Conservation (phyloP, 805 yeast species). For the Starmerella davenportii region DNA sequence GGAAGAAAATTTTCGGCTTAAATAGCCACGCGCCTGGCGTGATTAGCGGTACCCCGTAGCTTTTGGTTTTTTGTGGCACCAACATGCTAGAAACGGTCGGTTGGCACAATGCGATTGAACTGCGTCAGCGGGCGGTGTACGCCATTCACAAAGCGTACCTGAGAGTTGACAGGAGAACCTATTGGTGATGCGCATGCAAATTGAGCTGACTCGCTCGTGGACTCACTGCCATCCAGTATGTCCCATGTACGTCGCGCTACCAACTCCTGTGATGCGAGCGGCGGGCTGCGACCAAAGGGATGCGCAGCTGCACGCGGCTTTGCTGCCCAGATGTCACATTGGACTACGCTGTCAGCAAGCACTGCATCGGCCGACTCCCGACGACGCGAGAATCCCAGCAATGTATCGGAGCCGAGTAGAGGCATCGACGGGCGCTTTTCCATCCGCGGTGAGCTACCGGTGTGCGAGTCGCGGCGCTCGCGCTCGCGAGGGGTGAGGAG, state of each 20-base stretch:
- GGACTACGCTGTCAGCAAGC: not conserved
- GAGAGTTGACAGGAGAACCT: not conserved
- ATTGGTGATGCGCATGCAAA: not conserved
- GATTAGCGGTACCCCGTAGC: not conserved
- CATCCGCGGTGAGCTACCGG: not conserved
- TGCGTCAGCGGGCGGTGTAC: not conserved
- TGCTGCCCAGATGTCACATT: not conserved
- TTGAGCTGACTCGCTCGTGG: not conserved
- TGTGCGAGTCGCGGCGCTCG: slow-evolving; percentile 46
- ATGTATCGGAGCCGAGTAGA: not conserved
- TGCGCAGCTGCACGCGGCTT: not conserved
- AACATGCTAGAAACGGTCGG: too few relatives aligned
- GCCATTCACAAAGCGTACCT: not conserved
- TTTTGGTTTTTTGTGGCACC: not conserved
- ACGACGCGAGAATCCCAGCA: not conserved
- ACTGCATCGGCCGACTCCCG: not conserved
- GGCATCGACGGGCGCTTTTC: not conserved
- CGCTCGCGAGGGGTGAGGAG: slow-evolving; percentile 67
- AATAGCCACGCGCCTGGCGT: too few relatives aligned
- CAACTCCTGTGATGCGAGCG: not conserved
- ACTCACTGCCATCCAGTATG: not conserved
- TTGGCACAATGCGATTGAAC: not conserved
- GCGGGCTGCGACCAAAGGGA: not conserved
- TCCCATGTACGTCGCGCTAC: not conserved
- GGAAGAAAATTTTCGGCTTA: not conserved